Percentiles rank a stretch among this genome's conserved stretches.
Conservation (phyloP, 2,329 filamentous ascomycete genomes). For the Grosmannia huntii region DNA sequence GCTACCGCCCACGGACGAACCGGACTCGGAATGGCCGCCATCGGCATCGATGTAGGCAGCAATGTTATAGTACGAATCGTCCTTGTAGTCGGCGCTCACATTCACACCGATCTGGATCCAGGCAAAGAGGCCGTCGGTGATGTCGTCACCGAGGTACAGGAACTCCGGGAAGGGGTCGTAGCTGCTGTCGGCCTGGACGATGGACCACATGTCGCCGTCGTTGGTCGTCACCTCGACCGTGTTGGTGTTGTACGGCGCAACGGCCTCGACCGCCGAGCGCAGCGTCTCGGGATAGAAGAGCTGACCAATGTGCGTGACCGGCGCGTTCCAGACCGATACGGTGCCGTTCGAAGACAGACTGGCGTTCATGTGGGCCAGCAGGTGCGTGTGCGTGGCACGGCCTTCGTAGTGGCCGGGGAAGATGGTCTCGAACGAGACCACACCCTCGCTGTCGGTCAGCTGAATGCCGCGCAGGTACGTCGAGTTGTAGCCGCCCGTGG, state of each 20-base stretch:
- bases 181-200: constrained; percentile 23
- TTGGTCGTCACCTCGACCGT: constrained; percentile 30
- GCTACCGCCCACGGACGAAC: constrained; percentile 3
- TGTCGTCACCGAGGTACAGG: constrained; percentile 37
- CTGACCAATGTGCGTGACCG: constrained; percentile 41
- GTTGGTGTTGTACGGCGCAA: constrained; percentile 31
- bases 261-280: constrained; percentile 31
- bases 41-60: constrained; percentile 9
- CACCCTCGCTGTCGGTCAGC: constrained; percentile 26
- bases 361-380: constrained; percentile 15
- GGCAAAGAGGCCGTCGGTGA: constrained; percentile 34
- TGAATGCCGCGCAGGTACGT: constrained; percentile 33
- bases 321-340: constrained; percentile 30
- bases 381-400: constrained; percentile 25
- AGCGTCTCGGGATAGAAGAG: constrained; percentile 47
- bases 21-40: constrained; percentile 1
- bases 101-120: constrained; percentile 39
- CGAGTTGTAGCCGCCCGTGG: constrained; percentile 19
- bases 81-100: constrained; percentile 22
- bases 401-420: constrained; percentile 33
- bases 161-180: constrained; percentile 40
- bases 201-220: constrained; percentile 26
- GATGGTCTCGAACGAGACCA: constrained; percentile 26
- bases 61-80: constrained; percentile 34
- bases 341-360: constrained; percentile 35